These are phyloP conservation scores for Diaporthe ilicicola DNA, from an alignment of 2,329 filamentous ascomycete genomes.

Conservation along the genomic window DNA sequence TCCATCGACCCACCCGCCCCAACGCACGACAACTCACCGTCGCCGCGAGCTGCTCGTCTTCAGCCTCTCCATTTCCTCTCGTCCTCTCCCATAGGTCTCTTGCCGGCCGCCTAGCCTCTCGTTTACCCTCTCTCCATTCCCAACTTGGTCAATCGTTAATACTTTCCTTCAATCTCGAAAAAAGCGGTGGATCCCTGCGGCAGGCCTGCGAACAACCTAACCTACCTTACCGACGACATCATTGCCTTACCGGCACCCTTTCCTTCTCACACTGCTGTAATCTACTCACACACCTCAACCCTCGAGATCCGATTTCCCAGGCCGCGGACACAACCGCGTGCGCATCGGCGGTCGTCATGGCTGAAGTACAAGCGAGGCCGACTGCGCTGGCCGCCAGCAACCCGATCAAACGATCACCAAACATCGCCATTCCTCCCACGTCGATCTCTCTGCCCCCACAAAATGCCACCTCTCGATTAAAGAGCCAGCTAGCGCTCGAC, in stretches of 20 bases:
- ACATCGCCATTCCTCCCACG: conserved; percentile 33
- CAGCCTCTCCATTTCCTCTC: conserved; percentile 24
- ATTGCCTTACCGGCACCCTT: background rate
- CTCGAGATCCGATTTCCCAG: background rate
- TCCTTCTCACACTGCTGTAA: background rate
- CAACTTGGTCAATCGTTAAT: conserved; percentile 26
- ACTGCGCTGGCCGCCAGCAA: conserved; percentile 34
- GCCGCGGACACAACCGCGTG: background rate
- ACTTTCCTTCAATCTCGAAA: conserved; percentile 12
- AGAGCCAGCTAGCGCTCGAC: conserved; percentile 62
- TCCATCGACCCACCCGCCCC: conserved; percentile 19
- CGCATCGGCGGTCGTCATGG: conserved; percentile 34
- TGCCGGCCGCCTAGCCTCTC: conserved; percentile 21
- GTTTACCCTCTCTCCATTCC: conserved; percentile 17
- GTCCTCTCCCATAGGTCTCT: conserved; percentile 21
- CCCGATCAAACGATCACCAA: conserved; percentile 32
- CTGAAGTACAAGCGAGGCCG: conserved; percentile 39
- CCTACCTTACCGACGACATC: conserved; percentile 7
- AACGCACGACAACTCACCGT: conserved; percentile 28
- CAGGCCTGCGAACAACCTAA: conserved; percentile 18
- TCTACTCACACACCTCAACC: conserved; percentile 1
- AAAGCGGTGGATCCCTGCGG: conserved; percentile 18
- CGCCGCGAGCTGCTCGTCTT: background rate
- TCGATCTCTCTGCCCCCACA: conserved; percentile 41
- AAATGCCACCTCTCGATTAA: conserved; percentile 42